Conservation (phyloP, 768 basidiomycete species). For the Astraeus odoratus region DNA sequence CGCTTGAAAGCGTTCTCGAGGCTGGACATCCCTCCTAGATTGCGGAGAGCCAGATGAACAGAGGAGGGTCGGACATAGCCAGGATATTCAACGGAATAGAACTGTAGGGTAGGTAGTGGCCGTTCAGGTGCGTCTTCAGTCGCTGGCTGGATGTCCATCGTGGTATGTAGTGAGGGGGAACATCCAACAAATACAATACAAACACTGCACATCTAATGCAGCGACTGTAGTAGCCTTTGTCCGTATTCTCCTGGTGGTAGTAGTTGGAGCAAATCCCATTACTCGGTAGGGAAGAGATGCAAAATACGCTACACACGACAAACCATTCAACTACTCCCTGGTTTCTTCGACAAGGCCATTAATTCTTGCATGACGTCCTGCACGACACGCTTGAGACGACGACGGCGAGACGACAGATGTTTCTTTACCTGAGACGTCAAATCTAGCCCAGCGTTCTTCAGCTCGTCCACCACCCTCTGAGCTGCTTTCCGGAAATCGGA, state of each 20-base stretch:
- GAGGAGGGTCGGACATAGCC: slow-evolving; percentile 69
- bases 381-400: neutral
- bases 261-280: too few species aligned
- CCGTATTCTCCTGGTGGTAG: too few species aligned
- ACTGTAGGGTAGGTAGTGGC: slow-evolving; percentile 50
- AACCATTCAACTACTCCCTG: slow-evolving; percentile 11
- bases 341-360: slow-evolving; percentile 22
- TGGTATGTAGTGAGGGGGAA: neutral
- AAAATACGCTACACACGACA: neutral
- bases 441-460: slow-evolving; percentile 58
- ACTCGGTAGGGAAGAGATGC: too few species aligned
- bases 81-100: slow-evolving; percentile 86
- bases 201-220: neutral
- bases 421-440: slow-evolving; percentile 43
- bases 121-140: slow-evolving; percentile 29
- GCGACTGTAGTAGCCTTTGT: too few species aligned
- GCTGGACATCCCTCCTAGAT: slow-evolving; percentile 61
- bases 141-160: slow-evolving; percentile 6
- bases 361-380: slow-evolving; percentile 41
- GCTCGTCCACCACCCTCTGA: slow-evolving; percentile 38
- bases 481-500: slow-evolving; percentile 46
- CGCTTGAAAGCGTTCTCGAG: slow-evolving; percentile 76
- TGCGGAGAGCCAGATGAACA: slow-evolving; percentile 52
- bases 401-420: neutral
- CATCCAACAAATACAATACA: neutral